Conservation (phyloP, 192 early-diverging fungal species). For the Coemansia sp. region DNA sequence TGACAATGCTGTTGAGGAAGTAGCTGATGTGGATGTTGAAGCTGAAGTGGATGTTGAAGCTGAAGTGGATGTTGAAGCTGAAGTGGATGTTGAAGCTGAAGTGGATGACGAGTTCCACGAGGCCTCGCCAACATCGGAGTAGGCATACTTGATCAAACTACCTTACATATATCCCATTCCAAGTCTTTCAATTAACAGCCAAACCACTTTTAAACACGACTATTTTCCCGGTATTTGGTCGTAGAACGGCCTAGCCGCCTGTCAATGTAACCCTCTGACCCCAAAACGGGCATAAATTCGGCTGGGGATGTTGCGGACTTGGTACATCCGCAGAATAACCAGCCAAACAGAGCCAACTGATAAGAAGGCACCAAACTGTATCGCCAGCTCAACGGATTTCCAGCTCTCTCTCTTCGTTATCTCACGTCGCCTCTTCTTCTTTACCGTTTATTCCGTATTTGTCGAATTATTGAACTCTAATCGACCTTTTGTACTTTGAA, state of each 20-base stretch:
- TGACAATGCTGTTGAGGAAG: constrained; percentile 12
- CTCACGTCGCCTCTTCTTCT: not conserved
- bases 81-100: constrained; percentile 9
- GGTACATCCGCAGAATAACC: not conserved
- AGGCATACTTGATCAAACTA: not conserved
- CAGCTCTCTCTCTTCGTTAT: not conserved
- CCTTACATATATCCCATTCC: not conserved
- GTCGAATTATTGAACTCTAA: constrained; percentile 5
- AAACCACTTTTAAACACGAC: not conserved
- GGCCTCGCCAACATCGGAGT: constrained; percentile 20
- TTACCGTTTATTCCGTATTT: constrained; percentile 1
- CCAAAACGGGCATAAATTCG: not conserved
- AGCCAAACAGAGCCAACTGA: not conserved
- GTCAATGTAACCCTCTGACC: not conserved
- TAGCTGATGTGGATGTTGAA: constrained; percentile 1
- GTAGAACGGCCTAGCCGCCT: not conserved
- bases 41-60: constrained; percentile 26
- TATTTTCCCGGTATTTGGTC: not conserved
- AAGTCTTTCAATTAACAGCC: not conserved
- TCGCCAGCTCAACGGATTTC: too few species aligned
- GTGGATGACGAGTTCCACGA: constrained; percentile 50
- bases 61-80: constrained; percentile 21
- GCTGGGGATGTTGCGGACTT: not conserved
- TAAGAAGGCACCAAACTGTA: not conserved
- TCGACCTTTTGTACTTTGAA: constrained; percentile 4